phyloP scores from a whole-genome alignment of 164 flowering plant genomes.

The Stephania japonica region DNA sequence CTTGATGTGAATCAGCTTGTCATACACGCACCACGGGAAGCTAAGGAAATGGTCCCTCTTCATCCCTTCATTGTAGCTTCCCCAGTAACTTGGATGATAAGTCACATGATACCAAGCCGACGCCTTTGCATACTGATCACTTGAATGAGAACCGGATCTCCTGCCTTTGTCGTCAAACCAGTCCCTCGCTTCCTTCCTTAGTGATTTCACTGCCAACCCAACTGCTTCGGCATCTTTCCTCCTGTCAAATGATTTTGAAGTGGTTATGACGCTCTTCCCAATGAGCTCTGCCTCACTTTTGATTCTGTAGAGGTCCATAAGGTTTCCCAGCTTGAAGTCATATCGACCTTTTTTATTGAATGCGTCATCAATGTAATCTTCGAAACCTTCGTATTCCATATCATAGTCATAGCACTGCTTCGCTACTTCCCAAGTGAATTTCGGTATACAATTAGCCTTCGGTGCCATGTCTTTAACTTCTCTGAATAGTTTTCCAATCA shows the following conservation, averaged over 20 bases:
- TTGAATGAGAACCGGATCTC: conserved; percentile 15
- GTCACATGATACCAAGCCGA: conserved; percentile 90
- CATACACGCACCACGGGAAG: conserved; percentile 81
- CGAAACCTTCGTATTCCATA: conserved; percentile 72
- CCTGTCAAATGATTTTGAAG: conserved; percentile 46
- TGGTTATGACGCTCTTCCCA: conserved; percentile 52
- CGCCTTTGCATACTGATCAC: conserved; percentile 51
- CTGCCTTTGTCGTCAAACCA: conserved; percentile 46
- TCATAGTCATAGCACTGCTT: conserved; percentile 48
- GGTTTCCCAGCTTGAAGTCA: conserved; percentile 60
- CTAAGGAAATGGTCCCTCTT: conserved; percentile 60
- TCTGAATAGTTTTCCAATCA: conserved; percentile 37
- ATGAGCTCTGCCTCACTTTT: conserved; percentile 68
- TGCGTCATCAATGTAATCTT: conserved; percentile 57
- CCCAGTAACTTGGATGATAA: conserved; percentile 58
- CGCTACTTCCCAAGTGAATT: conserved; percentile 59
- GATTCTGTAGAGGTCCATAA: conserved; percentile 74
- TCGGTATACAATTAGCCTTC: conserved; percentile 8
- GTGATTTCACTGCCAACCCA: conserved; percentile 46
- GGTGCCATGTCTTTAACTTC: conserved; percentile 51
- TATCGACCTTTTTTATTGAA: conserved; percentile 45
- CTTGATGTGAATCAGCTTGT: conserved; percentile 63
- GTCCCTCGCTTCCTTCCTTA: conserved; percentile 61
- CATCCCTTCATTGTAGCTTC: conserved; percentile 56
- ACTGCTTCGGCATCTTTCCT: conserved; percentile 60